Conservation (phyloP, 805 yeast species). For the Kodamaea lidongshanica region DNA sequence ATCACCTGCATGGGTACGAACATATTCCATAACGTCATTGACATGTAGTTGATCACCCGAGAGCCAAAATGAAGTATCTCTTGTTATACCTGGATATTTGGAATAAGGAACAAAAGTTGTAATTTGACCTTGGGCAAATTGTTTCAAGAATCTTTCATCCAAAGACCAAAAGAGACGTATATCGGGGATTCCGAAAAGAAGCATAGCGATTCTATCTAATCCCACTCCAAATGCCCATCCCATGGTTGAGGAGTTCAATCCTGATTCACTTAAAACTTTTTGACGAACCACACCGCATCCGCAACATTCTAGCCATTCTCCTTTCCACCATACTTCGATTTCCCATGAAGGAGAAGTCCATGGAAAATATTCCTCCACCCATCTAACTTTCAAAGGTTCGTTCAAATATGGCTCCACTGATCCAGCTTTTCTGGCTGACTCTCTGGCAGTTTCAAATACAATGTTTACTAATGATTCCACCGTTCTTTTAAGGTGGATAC, state of each 20-base stretch:
- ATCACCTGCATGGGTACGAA: slow-evolving; percentile 79
- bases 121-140: slow-evolving; percentile 62
- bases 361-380: slow-evolving; percentile 95
- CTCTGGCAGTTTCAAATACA: slow-evolving; percentile 68
- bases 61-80: slow-evolving; percentile 93
- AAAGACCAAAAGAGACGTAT: slow-evolving; percentile 87
- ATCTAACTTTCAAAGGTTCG: slow-evolving; percentile 77
- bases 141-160: slow-evolving; percentile 70
- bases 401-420: slow-evolving; percentile 50
- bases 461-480: slow-evolving; percentile 76
- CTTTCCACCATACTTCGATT: slow-evolving; percentile 98
- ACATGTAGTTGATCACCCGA: slow-evolving; percentile 56
- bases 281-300: slow-evolving; percentile 91
- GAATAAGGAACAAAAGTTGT: slow-evolving; percentile 81
- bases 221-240: slow-evolving; percentile 99
- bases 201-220: slow-evolving; percentile 91
- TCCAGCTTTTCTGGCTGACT: slow-evolving; percentile 56
- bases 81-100: slow-evolving; percentile 75
- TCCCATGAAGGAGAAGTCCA: slow-evolving; percentile 99
- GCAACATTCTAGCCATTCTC: slow-evolving; percentile 95
- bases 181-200: slow-evolving; percentile 91
- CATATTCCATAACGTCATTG: slow-evolving; percentile 91
- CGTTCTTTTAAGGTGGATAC: slow-evolving; percentile 77
- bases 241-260: slow-evolving; percentile 50
- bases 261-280: slow-evolving; percentile 69